Conservation (phyloP, 768 basidiomycete species). For the Phaffia tasmanica region DNA sequence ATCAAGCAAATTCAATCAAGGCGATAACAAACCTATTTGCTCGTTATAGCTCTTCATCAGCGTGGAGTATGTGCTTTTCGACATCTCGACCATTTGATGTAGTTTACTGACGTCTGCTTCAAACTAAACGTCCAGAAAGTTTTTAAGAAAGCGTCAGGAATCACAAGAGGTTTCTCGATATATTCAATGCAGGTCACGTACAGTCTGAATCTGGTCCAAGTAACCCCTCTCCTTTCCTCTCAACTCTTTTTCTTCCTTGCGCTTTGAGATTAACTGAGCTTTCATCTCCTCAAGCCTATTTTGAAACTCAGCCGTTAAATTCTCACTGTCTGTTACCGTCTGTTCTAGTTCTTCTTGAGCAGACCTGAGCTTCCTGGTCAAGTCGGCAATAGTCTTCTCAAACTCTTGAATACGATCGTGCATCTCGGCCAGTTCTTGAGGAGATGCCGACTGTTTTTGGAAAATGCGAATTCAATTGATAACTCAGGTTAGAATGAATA, state of each 20-base stretch:
- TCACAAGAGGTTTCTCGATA: no score
- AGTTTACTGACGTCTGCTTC: slow-evolving; percentile 20
- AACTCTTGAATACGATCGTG: slow-evolving; percentile 14
- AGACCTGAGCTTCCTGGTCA: slow-evolving; percentile 12
- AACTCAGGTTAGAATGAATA: neutral
- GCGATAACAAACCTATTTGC: slow-evolving; percentile 10
- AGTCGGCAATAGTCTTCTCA: slow-evolving; percentile 13
- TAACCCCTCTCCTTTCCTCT: slow-evolving; percentile 12
- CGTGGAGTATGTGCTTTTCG: slow-evolving; percentile 7
- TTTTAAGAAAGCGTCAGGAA: no score
- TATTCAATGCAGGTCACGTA: neutral
- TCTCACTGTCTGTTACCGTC: slow-evolving; percentile 18
- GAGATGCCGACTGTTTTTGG: slow-evolving; percentile 9
- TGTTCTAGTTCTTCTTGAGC: slow-evolving; percentile 19
- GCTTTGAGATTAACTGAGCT: neutral
- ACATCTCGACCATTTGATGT: slow-evolving; percentile 12
- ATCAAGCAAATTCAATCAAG: neutral
- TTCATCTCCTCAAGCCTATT: slow-evolving; percentile 17
- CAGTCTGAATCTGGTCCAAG: slow-evolving; percentile 15
- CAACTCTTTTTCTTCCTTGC: slow-evolving; percentile 22
- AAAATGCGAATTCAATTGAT: neutral
- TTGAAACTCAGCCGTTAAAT: slow-evolving; percentile 6
- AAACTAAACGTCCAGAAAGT: slow-evolving; percentile 3
- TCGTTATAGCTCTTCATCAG: slow-evolving; percentile 22
- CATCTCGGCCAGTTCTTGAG: neutral